These are phyloP conservation scores for Penicillium olsonii DNA, from an alignment of 2,329 filamentous ascomycete species.

Conservation along the genomic window DNA sequence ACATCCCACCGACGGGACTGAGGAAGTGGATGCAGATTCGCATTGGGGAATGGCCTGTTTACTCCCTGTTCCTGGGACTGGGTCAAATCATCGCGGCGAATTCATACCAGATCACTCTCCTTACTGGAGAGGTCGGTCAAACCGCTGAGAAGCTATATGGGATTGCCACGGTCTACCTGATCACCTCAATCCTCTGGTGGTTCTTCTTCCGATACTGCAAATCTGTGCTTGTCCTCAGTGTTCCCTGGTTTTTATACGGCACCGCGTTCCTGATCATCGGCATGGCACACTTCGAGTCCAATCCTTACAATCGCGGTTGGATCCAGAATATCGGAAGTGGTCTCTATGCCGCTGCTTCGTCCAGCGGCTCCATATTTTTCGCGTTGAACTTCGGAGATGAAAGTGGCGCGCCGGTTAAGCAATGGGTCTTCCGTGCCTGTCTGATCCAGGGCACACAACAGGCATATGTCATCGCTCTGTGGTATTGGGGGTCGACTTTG, in stretches of 20 bases:
- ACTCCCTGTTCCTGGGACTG: constrained; percentile 62
- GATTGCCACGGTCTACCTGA: constrained; percentile 61
- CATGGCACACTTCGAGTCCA: constrained; percentile 56
- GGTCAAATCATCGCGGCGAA: constrained; percentile 66
- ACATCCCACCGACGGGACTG: constrained; percentile 58
- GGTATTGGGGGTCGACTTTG: constrained; percentile 66
- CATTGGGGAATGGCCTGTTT: constrained; percentile 65
- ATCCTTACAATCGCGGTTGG: constrained; percentile 48
- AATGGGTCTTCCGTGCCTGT: constrained; percentile 68
- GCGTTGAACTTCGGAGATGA: constrained; percentile 68
- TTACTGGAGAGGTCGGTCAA: constrained; percentile 64
- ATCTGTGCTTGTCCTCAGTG: constrained; percentile 58
- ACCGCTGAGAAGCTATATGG: constrained; percentile 61
- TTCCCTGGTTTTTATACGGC: constrained; percentile 65
- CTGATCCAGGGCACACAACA: constrained; percentile 68
- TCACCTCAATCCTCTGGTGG: constrained; percentile 64
- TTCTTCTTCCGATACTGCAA: constrained; percentile 60
- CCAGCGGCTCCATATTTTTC: constrained; percentile 66
- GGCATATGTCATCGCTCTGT: constrained; percentile 64
- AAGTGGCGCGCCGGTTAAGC: constrained; percentile 62
- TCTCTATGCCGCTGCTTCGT: constrained; percentile 63
- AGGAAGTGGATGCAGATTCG: constrained; percentile 58
- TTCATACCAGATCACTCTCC: constrained; percentile 68
- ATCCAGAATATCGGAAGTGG: constrained; percentile 63
- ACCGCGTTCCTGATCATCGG: constrained; percentile 65